phyloP scores from a whole-genome alignment of 305 asterid species.

The Nicotiana rustica region DNA sequence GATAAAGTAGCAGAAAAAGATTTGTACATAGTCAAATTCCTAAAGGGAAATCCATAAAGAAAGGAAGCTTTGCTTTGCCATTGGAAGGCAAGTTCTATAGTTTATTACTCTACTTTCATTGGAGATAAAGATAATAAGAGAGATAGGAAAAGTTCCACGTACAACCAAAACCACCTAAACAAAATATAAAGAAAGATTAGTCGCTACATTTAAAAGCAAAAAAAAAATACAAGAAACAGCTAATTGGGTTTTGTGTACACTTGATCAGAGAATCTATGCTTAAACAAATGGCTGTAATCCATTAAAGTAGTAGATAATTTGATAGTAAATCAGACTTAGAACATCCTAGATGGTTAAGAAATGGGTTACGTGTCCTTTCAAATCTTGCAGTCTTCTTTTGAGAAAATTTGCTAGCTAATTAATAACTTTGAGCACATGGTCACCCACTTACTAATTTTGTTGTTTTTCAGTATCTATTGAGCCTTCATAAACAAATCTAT shows the following conservation, averaged over 20 bases:
- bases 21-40: background rate
- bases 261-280: conserved; percentile 17
- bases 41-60: conserved; percentile 24
- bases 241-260: conserved; percentile 11
- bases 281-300: background rate
- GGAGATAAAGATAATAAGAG: background rate
- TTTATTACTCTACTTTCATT: conserved; percentile 12
- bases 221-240: conserved; percentile 1
- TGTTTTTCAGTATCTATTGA: conserved; percentile 11
- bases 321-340: conserved; percentile 17
- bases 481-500: background rate
- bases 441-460: conserved; percentile 28
- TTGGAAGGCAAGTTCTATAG: conserved; percentile 38
- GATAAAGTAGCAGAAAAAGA: background rate
- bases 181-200: background rate
- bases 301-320: background rate
- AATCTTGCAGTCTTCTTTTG: conserved; percentile 25
- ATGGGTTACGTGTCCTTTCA: conserved; percentile 30
- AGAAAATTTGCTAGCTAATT: background rate
- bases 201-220: conserved; percentile 1
- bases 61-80: conserved; percentile 27
- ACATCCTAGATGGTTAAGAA: conserved; percentile 10
- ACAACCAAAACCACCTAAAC: conserved; percentile 16
- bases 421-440: conserved; percentile 22
- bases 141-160: background rate